Evolutionary conservation across 176 grass and related monocot genomes (phyloP), one percentile per base, ranked within the genome.

Genomic region (Carex cristatella): DNA sequence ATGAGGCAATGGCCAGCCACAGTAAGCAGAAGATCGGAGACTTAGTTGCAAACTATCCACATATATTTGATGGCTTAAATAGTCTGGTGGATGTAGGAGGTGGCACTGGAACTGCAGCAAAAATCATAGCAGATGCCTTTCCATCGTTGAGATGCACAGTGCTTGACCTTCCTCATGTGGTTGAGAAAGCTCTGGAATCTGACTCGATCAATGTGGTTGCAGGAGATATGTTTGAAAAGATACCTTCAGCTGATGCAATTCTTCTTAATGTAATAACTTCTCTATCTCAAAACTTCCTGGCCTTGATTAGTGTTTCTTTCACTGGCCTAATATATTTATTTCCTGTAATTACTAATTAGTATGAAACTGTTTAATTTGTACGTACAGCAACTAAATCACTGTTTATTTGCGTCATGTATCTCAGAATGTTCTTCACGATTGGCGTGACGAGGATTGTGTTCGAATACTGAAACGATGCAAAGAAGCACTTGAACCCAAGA

Each of bases 391-490:
- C 10, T 12, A 14, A 70, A 40, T 30, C 23, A 23, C 4, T 8
- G 2, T 2, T 40, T 70, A 14, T 8, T 6, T 81, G 18, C 6
- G 8, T 16, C 14, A 81, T 57, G 42, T 62, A 51, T 1, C 4
- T 5, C 18, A 75, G 67, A 60, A 61, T 58, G 18, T 85, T 16
- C 83, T 85, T 4, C 65, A 85, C 0, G 65, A 85, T 18, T 85
- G 44, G 83, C 2, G 0, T 18, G 83, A 62, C 28, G 67, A 85
- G 15, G 51, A 85, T 19, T 85, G 83, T 30, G 83, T 75, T 55
- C 30, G 69, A 35, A 85, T 85, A 18, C 61, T 85, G 0, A 62
- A 85, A 7, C 46, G 3, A 40, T 85, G 83, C 49, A 85, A 75
- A 70, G 49, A 85, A 48, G 83, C 27, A 57, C 62, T 75, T 40